Evolutionary conservation across 2,329 filamentous ascomycete species (phyloP), one percentile per base, ranked within the genome.

Genomic region (Chaetomium globosum): DNA sequence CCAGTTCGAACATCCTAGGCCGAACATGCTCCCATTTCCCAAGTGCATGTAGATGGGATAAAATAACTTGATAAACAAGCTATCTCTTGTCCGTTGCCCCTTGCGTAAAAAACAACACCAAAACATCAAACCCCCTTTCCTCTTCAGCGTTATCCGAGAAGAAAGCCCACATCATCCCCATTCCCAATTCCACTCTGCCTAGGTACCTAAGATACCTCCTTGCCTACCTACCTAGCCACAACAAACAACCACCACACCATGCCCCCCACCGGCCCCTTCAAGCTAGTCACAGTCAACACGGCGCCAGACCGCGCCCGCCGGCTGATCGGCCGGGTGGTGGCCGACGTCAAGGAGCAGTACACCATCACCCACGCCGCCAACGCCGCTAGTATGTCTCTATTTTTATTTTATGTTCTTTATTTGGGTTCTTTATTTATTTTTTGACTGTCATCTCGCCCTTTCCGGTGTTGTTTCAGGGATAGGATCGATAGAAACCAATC

Each of bases 271-370:
- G 85, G 85, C 21, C 86, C 86, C 3, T 90, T 82, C 77, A 83
- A 80, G 70, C 82, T 90, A 13, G 83, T 89, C 33, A 90, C 87
- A 1, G 87, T 90, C 69, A 90, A 90, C 77, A 89, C 83, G 1
- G 86, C 83, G 1, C 87, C 88, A 0, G 87, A 89, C 68, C 80
- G 87, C 63, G 88, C 88, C 39, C 85, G 86, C 76, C 77, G 79
- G 8, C 76, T 91, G 39, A 84, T 89, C 71, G 87, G 87, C 12
- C 81, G 85, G 0, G 75, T 91, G 46, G 80, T 83, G 12, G 85
- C 88, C 63, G 82, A 81, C 13, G 75, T 91, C 36, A 87, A 86
- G 73, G 86, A 88, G 63, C 78, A 77, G 48, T 90, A 89, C 75
- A 85, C 80, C 1, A 89, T 91, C 69, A 78, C 83, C 46, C 81